Percentiles rank a stretch among this genome's conserved stretches.
Conservation (phyloP, 495 filamentous ascomycete genomes). For the Penicillium ucsense region DNA sequence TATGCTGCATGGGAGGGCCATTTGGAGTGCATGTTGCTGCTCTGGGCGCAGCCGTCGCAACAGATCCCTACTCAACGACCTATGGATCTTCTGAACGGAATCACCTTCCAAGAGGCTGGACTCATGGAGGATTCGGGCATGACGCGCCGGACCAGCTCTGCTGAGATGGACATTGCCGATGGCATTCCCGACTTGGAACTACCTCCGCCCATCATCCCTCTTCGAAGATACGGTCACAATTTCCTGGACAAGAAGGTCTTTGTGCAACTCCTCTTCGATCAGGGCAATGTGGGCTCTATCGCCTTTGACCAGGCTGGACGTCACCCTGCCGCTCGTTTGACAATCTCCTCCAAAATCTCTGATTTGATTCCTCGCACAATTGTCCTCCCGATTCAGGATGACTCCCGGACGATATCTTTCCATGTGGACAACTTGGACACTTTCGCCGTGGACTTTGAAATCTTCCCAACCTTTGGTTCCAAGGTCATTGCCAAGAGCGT, state of each 20-base stretch:
- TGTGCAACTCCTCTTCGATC: conserved; percentile 79
- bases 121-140: conserved; percentile 22
- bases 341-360: conserved; percentile 90
- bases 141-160: conserved; percentile 42
- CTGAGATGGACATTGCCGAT: conserved; percentile 67
- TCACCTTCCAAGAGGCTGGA: conserved; percentile 25
- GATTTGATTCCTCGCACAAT: conserved; percentile 94
- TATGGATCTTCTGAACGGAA: conserved; percentile 26
- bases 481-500: conserved; percentile 95
- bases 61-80: conserved; percentile 17
- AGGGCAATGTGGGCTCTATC: conserved; percentile 58
- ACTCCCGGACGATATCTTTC: conserved; percentile 84
- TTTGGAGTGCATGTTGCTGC: conserved; percentile 82
- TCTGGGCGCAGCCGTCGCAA: conserved; percentile 46
- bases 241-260: conserved; percentile 96
- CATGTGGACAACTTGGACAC: conserved; percentile 88
- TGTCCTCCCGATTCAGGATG: conserved; percentile 91
- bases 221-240: conserved; percentile 92
- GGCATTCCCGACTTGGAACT: conserved; percentile 86
- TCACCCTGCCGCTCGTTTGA: conserved; percentile 88
- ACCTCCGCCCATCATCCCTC: conserved; percentile 90
- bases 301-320: conserved; percentile 91
- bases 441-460: conserved; percentile 93
- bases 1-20: conserved; percentile 99
- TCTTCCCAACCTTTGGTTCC: conserved; percentile 93